Evolutionary conservation across 495 filamentous ascomycete species (phyloP).

Genomic region (Penicillium bovifimosum): DNA sequence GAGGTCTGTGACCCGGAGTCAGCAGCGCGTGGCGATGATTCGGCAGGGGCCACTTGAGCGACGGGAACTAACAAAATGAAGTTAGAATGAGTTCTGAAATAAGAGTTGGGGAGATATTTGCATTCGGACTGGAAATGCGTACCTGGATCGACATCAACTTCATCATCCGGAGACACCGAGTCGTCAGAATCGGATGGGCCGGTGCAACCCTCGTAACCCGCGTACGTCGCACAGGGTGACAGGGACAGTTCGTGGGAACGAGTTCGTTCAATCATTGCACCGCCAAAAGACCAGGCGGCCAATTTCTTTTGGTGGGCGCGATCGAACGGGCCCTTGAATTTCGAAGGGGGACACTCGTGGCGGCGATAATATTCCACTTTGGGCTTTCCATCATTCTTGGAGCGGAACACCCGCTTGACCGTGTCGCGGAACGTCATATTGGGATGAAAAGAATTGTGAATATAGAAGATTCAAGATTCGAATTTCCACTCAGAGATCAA

Average conservation of each 20-base stretch:
- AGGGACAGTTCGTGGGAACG: conserved; percentile 35
- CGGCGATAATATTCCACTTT: conserved; percentile 50
- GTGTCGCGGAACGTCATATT: conserved; percentile 45
- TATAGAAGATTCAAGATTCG: conserved; percentile 2
- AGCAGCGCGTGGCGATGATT: conserved; percentile 20
- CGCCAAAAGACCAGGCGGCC: conserved; percentile 46
- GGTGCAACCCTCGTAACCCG: conserved; percentile 8
- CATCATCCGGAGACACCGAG: conserved; percentile 17
- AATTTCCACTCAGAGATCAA: conserved; percentile 3
- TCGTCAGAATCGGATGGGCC: conserved; percentile 10
- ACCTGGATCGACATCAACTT: conserved; percentile 31
- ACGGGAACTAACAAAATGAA: conserved; percentile 7
- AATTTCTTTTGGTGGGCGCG: conserved; percentile 45
- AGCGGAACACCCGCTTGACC: conserved; percentile 37
- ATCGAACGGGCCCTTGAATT: conserved; percentile 49
- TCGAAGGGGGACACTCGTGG: conserved; percentile 46
- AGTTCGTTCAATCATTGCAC: conserved; percentile 32
- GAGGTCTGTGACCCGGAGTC: conserved; percentile 36
- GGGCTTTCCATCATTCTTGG: conserved; percentile 29
- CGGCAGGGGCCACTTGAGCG: conserved; percentile 19
- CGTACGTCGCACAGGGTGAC: conserved; percentile 36
- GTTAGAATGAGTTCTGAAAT: neutral
- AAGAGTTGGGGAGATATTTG: neutral
- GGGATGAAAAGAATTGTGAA: neutral
- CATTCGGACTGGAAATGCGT: conserved; percentile 15